Base-by-base conservation (phyloP, 2,329 filamentous ascomycete genomes). In the Hymenoscyphus infarciens region DNA sequence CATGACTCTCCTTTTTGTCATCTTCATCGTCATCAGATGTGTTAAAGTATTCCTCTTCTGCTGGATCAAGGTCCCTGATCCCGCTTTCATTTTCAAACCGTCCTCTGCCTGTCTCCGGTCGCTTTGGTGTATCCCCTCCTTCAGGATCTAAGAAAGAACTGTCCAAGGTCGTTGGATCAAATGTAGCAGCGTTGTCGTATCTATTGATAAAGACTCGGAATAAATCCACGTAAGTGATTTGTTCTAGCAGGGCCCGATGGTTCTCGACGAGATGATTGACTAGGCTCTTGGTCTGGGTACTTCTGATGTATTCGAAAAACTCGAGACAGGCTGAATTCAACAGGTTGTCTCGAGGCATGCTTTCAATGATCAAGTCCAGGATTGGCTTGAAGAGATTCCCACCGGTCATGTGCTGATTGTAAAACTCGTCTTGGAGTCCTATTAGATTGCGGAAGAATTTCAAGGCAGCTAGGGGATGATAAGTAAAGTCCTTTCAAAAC, bases 11-110 rank as follows among this genome's bases (percentile, higher is more conserved):
- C 19, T 49, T 49, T 22, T 49, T 49, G n/a, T 49, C 42, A 13
- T 92, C 91, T 6, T 97, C 92, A 64, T 93, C 89, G 56, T 95
- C 91, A 69, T 97, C 93, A 0, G 90, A 92, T 0, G 85, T 86
- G 71, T 96, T 94, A 83, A 96, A 98, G 75, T 98, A 99, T 53
- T 94, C 92, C 71, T 97, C 94, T 74, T 97, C 91, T 11, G 88
- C 87, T 5, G 88, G 83, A 73, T 97, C 94, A 72, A 93, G 83
- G 60, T 96, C 92, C 72, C 91, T 91, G 74, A 96, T 83, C 19
- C 85, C 87, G 39, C 63, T 64, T 67, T 87, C 85, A 75, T 89
- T 89, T 65, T 86, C 77, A 35, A 35, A 35, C 33, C 33, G 33
- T n/a, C 82, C 81, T 35, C 82, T 82, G 64, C 85, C 87, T 61